These are phyloP conservation scores for Cicer judaicum DNA, from an alignment of 306 rosid species.

Conservation along the genomic window DNA sequence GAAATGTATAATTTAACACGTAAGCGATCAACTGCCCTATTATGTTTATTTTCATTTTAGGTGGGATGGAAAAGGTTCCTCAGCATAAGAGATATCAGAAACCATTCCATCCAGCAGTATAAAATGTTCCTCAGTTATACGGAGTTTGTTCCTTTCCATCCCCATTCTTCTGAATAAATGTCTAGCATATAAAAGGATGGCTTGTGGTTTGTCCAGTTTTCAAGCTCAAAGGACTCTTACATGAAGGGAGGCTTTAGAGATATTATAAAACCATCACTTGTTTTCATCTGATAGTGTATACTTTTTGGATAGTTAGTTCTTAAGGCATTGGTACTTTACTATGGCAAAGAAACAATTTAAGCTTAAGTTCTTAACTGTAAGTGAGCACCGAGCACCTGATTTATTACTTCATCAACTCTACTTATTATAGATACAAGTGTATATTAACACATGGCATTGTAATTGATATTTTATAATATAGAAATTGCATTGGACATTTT, in stretches of 20 bases:
- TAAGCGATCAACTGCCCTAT: background rate
- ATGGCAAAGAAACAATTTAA: constrained; percentile 1
- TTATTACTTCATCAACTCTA: background rate
- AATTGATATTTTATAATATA: background rate
- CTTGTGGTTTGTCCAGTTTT: background rate
- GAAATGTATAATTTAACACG: constrained; percentile 19
- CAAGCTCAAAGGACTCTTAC: background rate
- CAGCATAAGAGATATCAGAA: background rate
- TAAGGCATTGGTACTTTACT: background rate
- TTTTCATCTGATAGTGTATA: background rate
- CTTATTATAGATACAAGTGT: background rate
- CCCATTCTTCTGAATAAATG: constrained; percentile 3
- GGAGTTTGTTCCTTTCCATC: background rate
- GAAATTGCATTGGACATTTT: background rate
- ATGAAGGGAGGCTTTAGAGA: background rate
- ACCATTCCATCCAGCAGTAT: background rate
- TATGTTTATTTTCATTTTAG: background rate
- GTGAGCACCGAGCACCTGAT: background rate
- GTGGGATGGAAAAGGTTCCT: background rate
- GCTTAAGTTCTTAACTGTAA: background rate
- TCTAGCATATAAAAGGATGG: background rate
- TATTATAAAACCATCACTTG: background rate
- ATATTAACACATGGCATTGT: background rate
- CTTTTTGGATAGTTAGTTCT: constrained; percentile 1
- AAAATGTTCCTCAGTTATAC: too few species aligned